Conservation (phyloP, 306 rosid species). For the Pyrus betulifolia region DNA sequence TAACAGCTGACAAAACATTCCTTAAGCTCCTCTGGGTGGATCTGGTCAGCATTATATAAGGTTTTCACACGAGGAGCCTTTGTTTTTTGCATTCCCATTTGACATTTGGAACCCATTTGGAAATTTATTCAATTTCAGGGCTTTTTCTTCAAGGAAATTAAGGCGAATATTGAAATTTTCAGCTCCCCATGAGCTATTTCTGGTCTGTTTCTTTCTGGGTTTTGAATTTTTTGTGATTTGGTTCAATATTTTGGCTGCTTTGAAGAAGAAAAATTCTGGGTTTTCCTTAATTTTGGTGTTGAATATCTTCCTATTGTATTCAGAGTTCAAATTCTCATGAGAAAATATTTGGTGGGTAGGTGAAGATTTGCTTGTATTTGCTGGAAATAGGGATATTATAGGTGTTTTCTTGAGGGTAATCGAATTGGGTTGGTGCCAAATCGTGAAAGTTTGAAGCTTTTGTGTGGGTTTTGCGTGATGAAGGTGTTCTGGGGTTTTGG, state of each 20-base stretch:
- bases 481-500: slow-evolving; percentile 32
- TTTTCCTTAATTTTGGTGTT: slow-evolving; percentile 6
- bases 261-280: slow-evolving; percentile 1
- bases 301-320: background rate
- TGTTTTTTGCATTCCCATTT: slow-evolving; percentile 1
- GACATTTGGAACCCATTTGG: background rate
- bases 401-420: slow-evolving; percentile 13
- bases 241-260: slow-evolving; percentile 20
- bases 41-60: slow-evolving; percentile 38
- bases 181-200: slow-evolving; percentile 10
- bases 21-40: slow-evolving; percentile 34
- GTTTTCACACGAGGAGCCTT: slow-evolving; percentile 11
- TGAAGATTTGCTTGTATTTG: slow-evolving; percentile 14
- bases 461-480: slow-evolving; percentile 20
- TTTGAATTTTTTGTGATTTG: slow-evolving; percentile 2
- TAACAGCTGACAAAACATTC: background rate
- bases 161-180: slow-evolving; percentile 13
- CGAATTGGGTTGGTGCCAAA: slow-evolving; percentile 22
- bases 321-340: slow-evolving; percentile 13
- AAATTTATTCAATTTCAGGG: background rate
- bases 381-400: background rate
- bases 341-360: slow-evolving; percentile 29
- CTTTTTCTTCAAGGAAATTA: background rate
- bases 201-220: background rate
- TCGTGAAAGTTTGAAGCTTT: slow-evolving; percentile 21